Base-by-base conservation (phyloP, 768 basidiomycete genomes). In the Podaxis sp. region DNA sequence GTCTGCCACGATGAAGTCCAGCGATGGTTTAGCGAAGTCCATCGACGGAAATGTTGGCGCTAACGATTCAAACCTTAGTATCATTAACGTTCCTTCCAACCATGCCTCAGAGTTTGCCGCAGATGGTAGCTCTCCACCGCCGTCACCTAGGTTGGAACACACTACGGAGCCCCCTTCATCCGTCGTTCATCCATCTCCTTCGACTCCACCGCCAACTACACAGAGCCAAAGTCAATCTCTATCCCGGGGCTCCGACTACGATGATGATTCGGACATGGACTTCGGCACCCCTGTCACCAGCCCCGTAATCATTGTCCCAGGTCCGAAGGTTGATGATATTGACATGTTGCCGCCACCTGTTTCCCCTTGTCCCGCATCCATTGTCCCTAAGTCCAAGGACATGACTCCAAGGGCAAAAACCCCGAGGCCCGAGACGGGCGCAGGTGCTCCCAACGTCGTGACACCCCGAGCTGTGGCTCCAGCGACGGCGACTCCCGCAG, bases 241-340 rank as follows among this genome's bases (percentile, higher is more conserved):
- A n/a, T 4, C 24, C 51, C 37, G 17, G 40, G 19, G 38, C 12
- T 40, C 38, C 9, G 41, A 53, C 22, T 41, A 60, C 19, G 59
- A 52, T 27, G 59, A 60, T 3, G 59, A 60, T 43, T 60, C 59
- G 11, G 59, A 60, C 33, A 60, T 60, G 59, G 59, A 60, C 27
- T 60, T 60, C 25, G 59, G 59, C 43, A 60, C 59, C 4, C 59
- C 59, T 11, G 59, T 60, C n/a, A 60, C 59, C 7, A 60, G 59
- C 19, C 59, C 59, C 38, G 59, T 60, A 9, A 60, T 60, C 15
- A 60, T 60, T 36, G 52, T 60, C 9, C 51, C 59, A 6, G 40
- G 52, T 9, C 51, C 52, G 13, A 53, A 43, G 11, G 25, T 41
- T 19, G 51, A 19, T 17, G 9, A 24, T 6, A 60, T 54, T 6